phyloP scores from a whole-genome alignment of 2,329 filamentous ascomycete species.

The Beauveria medogensis region DNA sequence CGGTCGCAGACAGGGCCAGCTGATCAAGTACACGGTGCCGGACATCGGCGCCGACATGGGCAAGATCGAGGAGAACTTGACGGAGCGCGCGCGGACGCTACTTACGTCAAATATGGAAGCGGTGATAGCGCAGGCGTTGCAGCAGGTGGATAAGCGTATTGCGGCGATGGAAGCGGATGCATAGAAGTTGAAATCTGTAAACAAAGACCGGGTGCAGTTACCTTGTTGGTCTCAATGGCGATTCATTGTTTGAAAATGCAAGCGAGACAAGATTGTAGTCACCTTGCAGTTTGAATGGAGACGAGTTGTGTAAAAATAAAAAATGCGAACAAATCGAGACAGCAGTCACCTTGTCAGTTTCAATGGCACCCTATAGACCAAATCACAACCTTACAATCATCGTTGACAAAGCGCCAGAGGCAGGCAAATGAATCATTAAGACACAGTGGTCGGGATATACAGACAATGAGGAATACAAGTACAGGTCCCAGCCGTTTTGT shows the following conservation, averaged over 20 bases:
- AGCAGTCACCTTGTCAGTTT: not conserved
- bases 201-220: no score
- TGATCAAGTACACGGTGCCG: not conserved
- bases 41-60: not conserved
- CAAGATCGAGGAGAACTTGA: not conserved
- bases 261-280: no score
- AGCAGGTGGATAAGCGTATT: not conserved
- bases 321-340: not conserved
- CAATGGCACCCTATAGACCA: not conserved
- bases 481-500: conserved; percentile 27
- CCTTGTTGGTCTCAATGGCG: no score
- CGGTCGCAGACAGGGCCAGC: conserved; percentile 25
- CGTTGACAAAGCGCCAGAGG: not conserved
- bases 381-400: not conserved
- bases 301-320: not conserved
- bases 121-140: not conserved
- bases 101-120: not conserved
- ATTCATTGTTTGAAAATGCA: no score
- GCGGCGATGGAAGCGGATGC: not conserved
- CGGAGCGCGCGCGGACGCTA: not conserved
- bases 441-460: conserved; percentile 26
- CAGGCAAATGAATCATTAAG: conserved; percentile 22
- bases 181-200: no score
- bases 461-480: conserved; percentile 34
- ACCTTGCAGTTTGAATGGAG: no score